These are phyloP conservation scores for Flueggea neowawraea DNA, from an alignment of 441 rosid species.

Conservation along the genomic window DNA sequence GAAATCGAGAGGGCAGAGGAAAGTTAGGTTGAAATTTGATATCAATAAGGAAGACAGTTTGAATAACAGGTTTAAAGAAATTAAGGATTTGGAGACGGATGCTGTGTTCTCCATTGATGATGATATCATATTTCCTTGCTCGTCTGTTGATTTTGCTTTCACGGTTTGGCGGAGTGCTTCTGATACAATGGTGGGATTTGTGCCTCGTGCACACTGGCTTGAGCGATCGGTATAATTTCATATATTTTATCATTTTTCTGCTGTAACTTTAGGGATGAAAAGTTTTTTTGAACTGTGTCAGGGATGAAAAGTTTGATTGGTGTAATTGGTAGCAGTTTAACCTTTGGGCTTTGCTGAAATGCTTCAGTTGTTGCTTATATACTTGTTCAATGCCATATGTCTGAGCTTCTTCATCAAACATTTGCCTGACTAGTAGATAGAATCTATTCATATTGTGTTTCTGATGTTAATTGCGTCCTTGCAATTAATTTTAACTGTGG, in stretches of 20 bases:
- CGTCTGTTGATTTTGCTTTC: slow-evolving; percentile 79
- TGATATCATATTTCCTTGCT: slow-evolving; percentile 86
- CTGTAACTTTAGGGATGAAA: not conserved
- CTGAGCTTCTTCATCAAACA: too few species aligned
- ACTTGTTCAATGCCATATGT: too few species aligned
- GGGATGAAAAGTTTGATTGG: not conserved
- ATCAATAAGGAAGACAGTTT: slow-evolving; percentile 83
- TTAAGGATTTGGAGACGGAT: slow-evolving; percentile 66
- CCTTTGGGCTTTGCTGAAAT: too few species aligned
- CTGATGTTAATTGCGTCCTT: too few species aligned
- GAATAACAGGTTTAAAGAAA: slow-evolving; percentile 89
- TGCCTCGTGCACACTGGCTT: slow-evolving; percentile 80
- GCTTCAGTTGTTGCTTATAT: too few species aligned
- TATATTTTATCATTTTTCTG: not conserved
- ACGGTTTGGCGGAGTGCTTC: slow-evolving; percentile 91
- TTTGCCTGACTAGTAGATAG: too few species aligned
- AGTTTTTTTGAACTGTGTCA: too few species aligned
- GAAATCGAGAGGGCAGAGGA: slow-evolving; percentile 40
- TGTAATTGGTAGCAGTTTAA: too few species aligned
- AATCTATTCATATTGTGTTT: too few species aligned
- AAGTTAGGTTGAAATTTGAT: slow-evolving; percentile 62
- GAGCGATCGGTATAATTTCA: slow-evolving; percentile 46
- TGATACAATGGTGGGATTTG: slow-evolving; percentile 84
- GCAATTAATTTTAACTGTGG: not conserved
- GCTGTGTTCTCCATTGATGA: slow-evolving; percentile 92